Base-by-base conservation (phyloP, 2,329 filamentous ascomycete species). In the Aplosporella prunicola region DNA sequence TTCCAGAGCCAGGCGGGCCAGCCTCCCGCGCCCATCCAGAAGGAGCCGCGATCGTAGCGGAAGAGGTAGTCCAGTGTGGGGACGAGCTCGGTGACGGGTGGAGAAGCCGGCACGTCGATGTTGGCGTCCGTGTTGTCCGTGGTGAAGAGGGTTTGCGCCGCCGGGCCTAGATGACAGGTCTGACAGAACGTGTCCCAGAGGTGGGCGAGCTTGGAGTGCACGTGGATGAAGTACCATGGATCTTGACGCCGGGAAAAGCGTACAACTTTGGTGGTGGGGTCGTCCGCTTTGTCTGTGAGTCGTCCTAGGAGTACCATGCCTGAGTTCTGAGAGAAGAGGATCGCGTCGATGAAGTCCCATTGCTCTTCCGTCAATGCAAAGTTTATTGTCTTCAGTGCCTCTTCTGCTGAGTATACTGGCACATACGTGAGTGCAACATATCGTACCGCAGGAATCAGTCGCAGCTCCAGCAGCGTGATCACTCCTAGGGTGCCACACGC, bases 1-100 rank as follows among this genome's bases (percentile, higher is more conserved):
- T 79, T 82, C 57, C 81, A 81, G 1, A 78, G 78, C 32, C 62
- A 71, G 23, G 69, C 50, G 55, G 82, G 81, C 56, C 82, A 82
- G 15, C 61, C 55, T 56, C 78, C 82, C 2, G 76, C 74, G 40
- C 72, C 78, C 3, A 73, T 72, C 79, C 78, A 83, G 59, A 82
- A 82, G 3, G 71, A 76, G 31, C 77, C 79, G 23, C 78, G 70
- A 52, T 83, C 78, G 58, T 80, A 82, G 11, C 79, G 72, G 57
- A 83, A 83, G 42, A 82, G 70, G 55, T 83, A 83, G 50, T 82
- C 78, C 2, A 61, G 59, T 1, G 82, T 47, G 0, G 77, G 77
- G 2, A 82, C 68, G 40, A 71, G 72, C 41, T 81, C 76, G 38
- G 55, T 47, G 2, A 65, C 55, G 2, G 57, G 55, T 11, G 57